phyloP scores from a whole-genome alignment of 306 rosid genomes.

The Lagenaria siceraria region DNA sequence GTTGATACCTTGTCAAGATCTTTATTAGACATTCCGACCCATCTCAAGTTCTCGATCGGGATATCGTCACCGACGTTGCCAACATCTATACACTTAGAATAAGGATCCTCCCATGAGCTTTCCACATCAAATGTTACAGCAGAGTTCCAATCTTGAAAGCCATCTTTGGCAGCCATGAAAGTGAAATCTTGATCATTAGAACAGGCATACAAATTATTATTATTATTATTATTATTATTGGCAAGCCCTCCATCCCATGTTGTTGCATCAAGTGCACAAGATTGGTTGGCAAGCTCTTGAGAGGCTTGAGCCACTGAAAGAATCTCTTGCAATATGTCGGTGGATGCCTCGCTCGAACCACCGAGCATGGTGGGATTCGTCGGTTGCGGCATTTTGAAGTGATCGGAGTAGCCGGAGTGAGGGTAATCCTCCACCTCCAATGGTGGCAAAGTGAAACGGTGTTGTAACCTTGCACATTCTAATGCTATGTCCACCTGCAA shows the following conservation, averaged over 20 bases:
- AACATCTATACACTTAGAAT: conserved; percentile 32
- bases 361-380: conserved; percentile 8
- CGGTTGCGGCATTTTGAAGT: conserved; percentile 33
- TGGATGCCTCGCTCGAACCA: conserved; percentile 18
- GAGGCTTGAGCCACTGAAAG: conserved; percentile 78
- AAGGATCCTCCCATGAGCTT: conserved; percentile 47
- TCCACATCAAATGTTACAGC: conserved; percentile 6
- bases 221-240: neutral
- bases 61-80: conserved; percentile 35
- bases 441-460: conserved; percentile 61
- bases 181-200: conserved; percentile 45
- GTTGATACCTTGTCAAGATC: conserved; percentile 45
- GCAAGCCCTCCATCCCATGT: conserved; percentile 10
- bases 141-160: conserved; percentile 17
- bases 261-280: neutral
- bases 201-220: conserved; percentile 15
- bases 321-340: conserved; percentile 72
- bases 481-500: conserved; percentile 70
- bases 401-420: conserved; percentile 37
- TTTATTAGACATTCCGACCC: conserved; percentile 73
- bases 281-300: conserved; percentile 45
- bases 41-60: conserved; percentile 61
- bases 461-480: conserved; percentile 90
- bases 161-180: conserved; percentile 40
- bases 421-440: conserved; percentile 64